Conservation (phyloP, 768 basidiomycete species). For the Coprinopsis strossmayeri region DNA sequence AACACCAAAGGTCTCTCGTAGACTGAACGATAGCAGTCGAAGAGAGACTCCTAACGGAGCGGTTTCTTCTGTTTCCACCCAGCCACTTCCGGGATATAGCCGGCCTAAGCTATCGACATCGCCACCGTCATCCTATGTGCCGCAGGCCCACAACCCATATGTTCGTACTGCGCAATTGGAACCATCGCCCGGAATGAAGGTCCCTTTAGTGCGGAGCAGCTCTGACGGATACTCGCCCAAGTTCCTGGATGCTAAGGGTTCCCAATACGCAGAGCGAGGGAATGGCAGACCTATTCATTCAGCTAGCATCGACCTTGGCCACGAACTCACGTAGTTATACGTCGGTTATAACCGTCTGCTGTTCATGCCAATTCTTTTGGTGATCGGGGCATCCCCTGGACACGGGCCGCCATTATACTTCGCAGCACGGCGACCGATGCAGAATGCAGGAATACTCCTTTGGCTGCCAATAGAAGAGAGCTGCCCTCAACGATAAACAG, state of each 20-base stretch:
- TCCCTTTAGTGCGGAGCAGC: conserved; percentile 26
- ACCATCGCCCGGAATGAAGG: conserved; percentile 46
- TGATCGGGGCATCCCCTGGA: no score
- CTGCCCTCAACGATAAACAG: no score
- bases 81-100: conserved; percentile 13
- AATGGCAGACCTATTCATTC: neutral
- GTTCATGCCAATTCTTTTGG: no score
- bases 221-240: neutral
- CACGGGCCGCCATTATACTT: no score
- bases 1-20: conserved; percentile 19
- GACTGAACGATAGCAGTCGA: neutral
- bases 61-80: conserved; percentile 4
- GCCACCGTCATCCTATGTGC: conserved; percentile 28
- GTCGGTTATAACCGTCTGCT: no score
- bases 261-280: neutral
- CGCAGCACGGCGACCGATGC: no score
- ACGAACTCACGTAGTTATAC: neutral
- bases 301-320: neutral
- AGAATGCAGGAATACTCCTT: no score
- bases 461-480: no score
- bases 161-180: conserved; percentile 47
- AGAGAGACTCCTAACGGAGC: conserved; percentile 2
- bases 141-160: conserved; percentile 25
- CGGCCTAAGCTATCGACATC: conserved; percentile 22
- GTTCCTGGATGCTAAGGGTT: neutral